Evolutionary conservation across 805 yeast species (phyloP).

Genomic region (Monosporozyma aquatica): DNA sequence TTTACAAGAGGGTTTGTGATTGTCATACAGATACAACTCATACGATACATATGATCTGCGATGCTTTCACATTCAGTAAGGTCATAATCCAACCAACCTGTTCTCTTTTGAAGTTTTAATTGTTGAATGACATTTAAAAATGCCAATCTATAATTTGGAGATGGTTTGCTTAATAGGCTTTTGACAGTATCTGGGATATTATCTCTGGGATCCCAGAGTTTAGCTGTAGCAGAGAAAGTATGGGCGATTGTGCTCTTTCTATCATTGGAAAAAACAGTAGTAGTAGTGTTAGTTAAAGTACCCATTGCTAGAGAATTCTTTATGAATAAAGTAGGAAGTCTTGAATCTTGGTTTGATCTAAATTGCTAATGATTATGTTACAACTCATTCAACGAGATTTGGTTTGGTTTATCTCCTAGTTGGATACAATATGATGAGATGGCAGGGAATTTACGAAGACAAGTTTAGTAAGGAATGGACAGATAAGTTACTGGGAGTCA

Average conservation of each 20-base stretch:
- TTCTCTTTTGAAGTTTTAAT: constrained; percentile 71
- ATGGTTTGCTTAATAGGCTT: constrained; percentile 17
- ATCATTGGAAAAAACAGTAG: background rate
- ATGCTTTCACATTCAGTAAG: constrained; percentile 47
- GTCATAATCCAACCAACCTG: constrained; percentile 84
- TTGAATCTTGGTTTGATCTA: background rate
- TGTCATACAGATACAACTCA: constrained; percentile 74
- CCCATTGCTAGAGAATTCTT: too few relatives aligned
- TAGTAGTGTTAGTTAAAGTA: background rate
- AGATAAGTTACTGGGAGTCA: too few relatives aligned
- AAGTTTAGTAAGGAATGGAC: too few relatives aligned
- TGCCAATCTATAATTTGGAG: constrained; percentile 39
- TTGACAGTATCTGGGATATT: constrained; percentile 35
- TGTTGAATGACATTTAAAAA: constrained; percentile 59
- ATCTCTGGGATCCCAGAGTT: constrained; percentile 38
- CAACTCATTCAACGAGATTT: too few relatives aligned
- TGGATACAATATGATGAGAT: too few relatives aligned
- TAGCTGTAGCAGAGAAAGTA: background rate
- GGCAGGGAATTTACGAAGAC: too few relatives aligned
- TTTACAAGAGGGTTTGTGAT: constrained; percentile 46
- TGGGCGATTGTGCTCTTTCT: background rate
- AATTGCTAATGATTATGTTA: too few relatives aligned
- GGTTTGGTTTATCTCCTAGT: too few relatives aligned
- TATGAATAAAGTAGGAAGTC: constrained; percentile 3
- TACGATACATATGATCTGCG: constrained; percentile 93